phyloP scores from a whole-genome alignment of 2,329 filamentous ascomycete genomes.

The Knufia fluminis region DNA sequence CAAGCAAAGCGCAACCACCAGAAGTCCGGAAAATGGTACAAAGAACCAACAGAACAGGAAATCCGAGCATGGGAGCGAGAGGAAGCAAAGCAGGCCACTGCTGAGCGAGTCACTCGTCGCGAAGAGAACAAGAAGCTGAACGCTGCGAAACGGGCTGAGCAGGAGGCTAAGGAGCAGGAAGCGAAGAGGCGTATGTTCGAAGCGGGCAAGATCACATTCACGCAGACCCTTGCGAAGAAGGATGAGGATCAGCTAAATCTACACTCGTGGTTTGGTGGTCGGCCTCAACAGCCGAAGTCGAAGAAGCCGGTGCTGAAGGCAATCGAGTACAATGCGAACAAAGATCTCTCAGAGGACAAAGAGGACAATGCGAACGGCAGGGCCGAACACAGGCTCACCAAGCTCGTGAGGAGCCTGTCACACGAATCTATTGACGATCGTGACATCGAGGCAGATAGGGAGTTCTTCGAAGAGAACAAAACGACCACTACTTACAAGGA shows the following conservation, averaged over 20 bases:
- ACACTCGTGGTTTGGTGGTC: constrained; percentile 9
- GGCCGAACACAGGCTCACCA: background rate
- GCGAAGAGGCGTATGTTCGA: constrained; percentile 18
- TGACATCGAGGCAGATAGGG: background rate
- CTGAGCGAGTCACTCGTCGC: constrained; percentile 17
- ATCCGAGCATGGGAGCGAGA: constrained; percentile 16
- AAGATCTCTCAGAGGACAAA: background rate
- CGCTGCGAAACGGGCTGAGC: constrained; percentile 17
- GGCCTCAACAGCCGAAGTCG: background rate
- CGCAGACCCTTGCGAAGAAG: constrained; percentile 8
- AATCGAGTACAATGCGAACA: background rate
- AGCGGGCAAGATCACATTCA: constrained; percentile 16
- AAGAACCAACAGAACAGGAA: constrained; percentile 6
- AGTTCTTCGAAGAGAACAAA: background rate
- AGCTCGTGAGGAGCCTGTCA: background rate
- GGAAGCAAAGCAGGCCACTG: constrained; percentile 16
- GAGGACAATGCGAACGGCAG: background rate
- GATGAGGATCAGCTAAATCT: constrained; percentile 7
- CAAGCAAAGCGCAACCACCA: constrained; percentile 21
- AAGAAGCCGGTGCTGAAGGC: background rate
- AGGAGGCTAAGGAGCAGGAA: constrained; percentile 16
- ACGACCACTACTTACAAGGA: too few species aligned
- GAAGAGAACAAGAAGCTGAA: constrained; percentile 17
- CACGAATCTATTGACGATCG: background rate
- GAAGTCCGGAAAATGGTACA: constrained; percentile 15